phyloP scores from a whole-genome alignment of 2,329 filamentous ascomycete species.

The Botrytis galanthina region DNA sequence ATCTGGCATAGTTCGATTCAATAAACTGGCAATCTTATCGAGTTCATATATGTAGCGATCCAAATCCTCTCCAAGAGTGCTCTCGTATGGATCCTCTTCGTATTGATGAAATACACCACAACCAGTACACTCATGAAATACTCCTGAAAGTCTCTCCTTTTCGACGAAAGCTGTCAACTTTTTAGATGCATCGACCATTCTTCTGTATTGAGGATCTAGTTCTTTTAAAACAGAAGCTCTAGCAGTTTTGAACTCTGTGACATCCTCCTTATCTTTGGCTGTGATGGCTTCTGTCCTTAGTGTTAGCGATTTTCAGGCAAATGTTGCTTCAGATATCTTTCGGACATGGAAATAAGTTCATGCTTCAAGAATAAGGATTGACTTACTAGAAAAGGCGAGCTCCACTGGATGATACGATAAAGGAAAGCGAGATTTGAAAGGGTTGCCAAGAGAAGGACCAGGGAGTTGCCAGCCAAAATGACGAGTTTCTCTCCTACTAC shows the following conservation, averaged over 20 bases:
- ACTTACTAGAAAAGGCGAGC: conserved; percentile 15
- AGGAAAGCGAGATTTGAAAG: neutral
- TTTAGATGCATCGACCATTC: conserved; percentile 12
- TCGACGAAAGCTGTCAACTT: conserved; percentile 15
- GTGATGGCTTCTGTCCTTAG: neutral
- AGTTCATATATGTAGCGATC: conserved; percentile 21
- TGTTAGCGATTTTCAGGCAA: neutral
- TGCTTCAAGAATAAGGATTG: neutral
- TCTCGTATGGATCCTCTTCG: conserved; percentile 10
- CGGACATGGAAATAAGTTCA: neutral
- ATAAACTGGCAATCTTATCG: conserved; percentile 8
- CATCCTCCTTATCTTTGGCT: conserved; percentile 12
- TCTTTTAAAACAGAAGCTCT: conserved; percentile 7
- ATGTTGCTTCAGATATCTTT: neutral
- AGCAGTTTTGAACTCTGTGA: conserved; percentile 13
- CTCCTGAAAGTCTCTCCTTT: conserved; percentile 1
- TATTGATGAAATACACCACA: conserved; percentile 15
- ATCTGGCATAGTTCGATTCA: conserved; percentile 15
- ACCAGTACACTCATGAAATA: conserved; percentile 11
- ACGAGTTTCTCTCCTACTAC: neutral
- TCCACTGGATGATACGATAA: conserved; percentile 15
- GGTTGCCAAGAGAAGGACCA: conserved; percentile 9
- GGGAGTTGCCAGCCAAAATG: conserved; percentile 18
- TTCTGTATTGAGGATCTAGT: conserved; percentile 20
- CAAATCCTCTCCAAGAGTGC: neutral